Evolutionary conservation across 305 asterid genomes (phyloP), one percentile per base, ranked within the genome.

Genomic region (Withania somnifera): DNA sequence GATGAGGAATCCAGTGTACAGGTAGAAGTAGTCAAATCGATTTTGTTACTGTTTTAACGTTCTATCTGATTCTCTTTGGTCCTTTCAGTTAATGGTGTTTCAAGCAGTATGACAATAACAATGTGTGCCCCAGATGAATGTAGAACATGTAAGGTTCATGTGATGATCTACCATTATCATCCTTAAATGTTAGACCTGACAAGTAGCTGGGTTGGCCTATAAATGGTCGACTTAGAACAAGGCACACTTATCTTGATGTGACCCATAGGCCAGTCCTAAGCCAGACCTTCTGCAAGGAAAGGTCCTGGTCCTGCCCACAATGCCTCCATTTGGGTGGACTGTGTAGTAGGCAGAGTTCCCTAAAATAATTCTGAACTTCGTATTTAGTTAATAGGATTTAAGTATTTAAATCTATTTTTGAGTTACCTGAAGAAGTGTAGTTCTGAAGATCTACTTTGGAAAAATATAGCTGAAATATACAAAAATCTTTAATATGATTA

Each of bases 1-100:
- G 99, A 97, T 71, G 99, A 95, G 84, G 99, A 97, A 87, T 91
- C 98, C 83, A 97, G 98, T 91, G 88, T 97, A 71, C 99, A 97
- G 99, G 99, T 97, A 89, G 78, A 26, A 76, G 61, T 78, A 52
- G 58, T 81, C 61, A 22, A 79, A 75, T 75, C 80, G 50, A 75
- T 75, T 50, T 75, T 61, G 24, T 75, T 47, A 30, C 45, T 3
- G 3, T 75, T 30, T 75, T 75, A 73, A 50, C 80, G 28, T 75
- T 26, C 28, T 34, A 50, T 61, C 61, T 28, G 61, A 75, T 75
- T 75, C 45, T 75, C 24, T 17, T 50, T 47, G 45, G 42, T 51
- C 61, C n/a, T 26, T 26, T 50, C 80, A 6, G 42, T 26, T 28
- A 75, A 17, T 50, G 28, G 80, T 50, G 61, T 47, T 75, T 15